These are phyloP conservation scores for Trametes coccinea DNA, from an alignment of 768 basidiomycete genomes.

Conservation along the genomic window DNA sequence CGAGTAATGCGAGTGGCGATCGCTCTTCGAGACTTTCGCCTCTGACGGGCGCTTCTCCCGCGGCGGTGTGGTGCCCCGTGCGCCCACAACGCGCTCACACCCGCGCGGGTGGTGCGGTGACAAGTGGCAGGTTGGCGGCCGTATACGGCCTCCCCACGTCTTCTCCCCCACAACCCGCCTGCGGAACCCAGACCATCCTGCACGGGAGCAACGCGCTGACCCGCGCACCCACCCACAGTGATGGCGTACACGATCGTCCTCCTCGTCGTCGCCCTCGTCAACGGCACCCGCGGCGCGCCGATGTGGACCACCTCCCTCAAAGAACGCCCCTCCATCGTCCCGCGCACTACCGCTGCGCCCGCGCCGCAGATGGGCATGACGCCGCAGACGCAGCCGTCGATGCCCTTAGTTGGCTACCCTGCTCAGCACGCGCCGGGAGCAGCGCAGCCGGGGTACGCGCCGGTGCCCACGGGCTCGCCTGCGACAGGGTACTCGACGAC, in stretches of 20 bases:
- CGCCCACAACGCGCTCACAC: no score
- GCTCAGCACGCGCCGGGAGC: neutral
- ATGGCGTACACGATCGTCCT: conserved; percentile 19
- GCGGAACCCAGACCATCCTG: no score
- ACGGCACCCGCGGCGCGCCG: conserved; percentile 7
- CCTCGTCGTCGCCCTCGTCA: conserved; percentile 19
- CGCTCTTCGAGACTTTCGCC: no score
- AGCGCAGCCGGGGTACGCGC: neutral
- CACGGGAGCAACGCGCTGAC: no score
- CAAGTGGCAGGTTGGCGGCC: no score
- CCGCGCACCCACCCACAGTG: conserved; percentile 3
- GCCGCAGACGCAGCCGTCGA: neutral
- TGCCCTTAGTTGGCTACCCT: neutral
- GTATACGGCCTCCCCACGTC: no score
- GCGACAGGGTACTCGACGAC: neutral
- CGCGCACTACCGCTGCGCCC: neutral
- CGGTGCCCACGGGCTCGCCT: conserved; percentile 2
- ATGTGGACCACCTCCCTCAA: conserved; percentile 20
- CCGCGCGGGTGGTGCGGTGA: no score
- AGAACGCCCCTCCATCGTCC: neutral
- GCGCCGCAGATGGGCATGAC: neutral
- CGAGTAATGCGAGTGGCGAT: no score
- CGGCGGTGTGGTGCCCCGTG: no score
- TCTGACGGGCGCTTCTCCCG: no score
- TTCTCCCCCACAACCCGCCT: no score